Evolutionary conservation across 176 grass and related monocot species (phyloP).

Genomic region (Oryza australiensis): DNA sequence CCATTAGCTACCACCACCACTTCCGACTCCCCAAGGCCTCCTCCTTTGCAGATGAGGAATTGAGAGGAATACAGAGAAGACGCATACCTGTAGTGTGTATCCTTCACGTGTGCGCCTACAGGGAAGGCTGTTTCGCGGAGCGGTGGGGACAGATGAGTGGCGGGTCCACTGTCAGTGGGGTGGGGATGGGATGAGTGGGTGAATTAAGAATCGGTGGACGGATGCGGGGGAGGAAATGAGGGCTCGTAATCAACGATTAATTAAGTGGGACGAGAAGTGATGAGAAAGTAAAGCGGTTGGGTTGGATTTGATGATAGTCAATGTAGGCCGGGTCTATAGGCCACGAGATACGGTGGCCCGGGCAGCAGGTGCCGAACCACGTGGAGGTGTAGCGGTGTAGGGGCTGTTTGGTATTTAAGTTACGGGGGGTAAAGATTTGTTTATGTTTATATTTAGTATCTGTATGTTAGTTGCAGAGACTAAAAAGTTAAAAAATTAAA

Average conservation of each 20-base stretch:
- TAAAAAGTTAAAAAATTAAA: too few relatives aligned
- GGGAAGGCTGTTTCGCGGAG: not conserved
- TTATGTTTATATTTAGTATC: too few relatives aligned
- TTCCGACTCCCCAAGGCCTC: not conserved
- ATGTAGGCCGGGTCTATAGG: conserved; percentile 12
- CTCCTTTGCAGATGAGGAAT: not conserved
- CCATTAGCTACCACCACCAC: not conserved
- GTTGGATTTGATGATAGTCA: not conserved
- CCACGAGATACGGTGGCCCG: not conserved
- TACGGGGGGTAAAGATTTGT: too few relatives aligned
- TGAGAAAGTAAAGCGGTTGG: not conserved
- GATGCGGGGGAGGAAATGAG: not conserved
- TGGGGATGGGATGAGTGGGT: not conserved
- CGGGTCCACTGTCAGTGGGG: not conserved
- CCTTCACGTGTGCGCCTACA: not conserved
- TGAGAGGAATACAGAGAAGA: not conserved
- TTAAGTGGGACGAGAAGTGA: not conserved
- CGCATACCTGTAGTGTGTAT: not conserved
- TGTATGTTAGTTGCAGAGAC: too few relatives aligned
- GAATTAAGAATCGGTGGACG: not conserved
- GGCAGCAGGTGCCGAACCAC: not conserved
- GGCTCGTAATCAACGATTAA: not conserved
- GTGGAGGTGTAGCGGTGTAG: not conserved
- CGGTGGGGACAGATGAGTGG: fast-evolving
- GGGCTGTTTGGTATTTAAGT: too few relatives aligned